Percentiles rank a stretch among this genome's conserved stretches.
Conservation (phyloP, 2,329 filamentous ascomycete species). For the Trichoderma breve region DNA sequence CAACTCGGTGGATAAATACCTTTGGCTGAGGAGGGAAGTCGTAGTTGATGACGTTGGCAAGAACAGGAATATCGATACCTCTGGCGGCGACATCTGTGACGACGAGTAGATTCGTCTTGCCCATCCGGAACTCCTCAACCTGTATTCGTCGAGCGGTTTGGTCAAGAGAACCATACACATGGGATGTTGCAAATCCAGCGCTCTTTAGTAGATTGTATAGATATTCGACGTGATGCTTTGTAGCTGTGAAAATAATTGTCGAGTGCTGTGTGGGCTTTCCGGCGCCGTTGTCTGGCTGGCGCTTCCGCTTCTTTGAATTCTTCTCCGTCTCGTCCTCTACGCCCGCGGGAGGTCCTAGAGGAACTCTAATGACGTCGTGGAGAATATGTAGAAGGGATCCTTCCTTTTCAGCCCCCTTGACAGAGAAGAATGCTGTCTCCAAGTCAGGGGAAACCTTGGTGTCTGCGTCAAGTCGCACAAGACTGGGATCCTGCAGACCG, state of each 20-base stretch:
- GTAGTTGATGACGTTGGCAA: slow-evolving; percentile 98
- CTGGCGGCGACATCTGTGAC: slow-evolving; percentile 95
- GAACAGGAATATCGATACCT: slow-evolving; percentile 94
- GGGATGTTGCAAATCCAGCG: slow-evolving; percentile 85
- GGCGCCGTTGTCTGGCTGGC: slow-evolving; percentile 49
- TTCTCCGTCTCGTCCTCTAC: slow-evolving; percentile 47
- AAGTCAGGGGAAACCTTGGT: slow-evolving; percentile 94
- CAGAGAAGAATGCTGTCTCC: slow-evolving; percentile 90
- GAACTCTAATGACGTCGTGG: slow-evolving; percentile 90
- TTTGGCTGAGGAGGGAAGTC: slow-evolving; percentile 97
- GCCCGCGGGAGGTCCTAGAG: slow-evolving; percentile 60
- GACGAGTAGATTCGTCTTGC: slow-evolving; percentile 84
- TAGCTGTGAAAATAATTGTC: slow-evolving; percentile 91
- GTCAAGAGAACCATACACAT: slow-evolving; percentile 91
- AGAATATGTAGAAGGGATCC: slow-evolving; percentile 85
- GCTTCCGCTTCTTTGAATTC: slow-evolving; percentile 69
- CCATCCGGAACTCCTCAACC: slow-evolving; percentile 83
- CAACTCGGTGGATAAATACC: slow-evolving; percentile 93
- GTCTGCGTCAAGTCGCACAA: slow-evolving; percentile 89
- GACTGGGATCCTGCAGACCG: slow-evolving; percentile 84
- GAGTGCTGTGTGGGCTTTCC: slow-evolving; percentile 81
- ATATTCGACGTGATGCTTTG: slow-evolving; percentile 97
- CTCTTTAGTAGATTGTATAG: slow-evolving; percentile 74
- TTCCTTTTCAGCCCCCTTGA: slow-evolving; percentile 93
- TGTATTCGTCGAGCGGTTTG: slow-evolving; percentile 91